Evolutionary conservation across 2,329 filamentous ascomycete genomes (phyloP).

Genomic region (Polytolypa hystricis): DNA sequence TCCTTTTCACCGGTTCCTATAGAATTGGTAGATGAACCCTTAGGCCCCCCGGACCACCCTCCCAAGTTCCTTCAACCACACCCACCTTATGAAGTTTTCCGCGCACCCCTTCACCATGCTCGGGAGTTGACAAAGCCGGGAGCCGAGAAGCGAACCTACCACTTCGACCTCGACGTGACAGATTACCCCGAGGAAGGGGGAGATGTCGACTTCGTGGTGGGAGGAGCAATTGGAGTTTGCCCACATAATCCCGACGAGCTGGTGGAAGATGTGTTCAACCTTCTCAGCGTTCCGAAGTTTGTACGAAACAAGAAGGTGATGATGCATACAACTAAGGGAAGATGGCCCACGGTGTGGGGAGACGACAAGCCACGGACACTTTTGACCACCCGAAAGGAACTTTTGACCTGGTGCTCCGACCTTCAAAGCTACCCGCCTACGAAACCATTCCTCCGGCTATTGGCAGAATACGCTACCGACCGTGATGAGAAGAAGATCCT

Average conservation of each 20-base stretch:
- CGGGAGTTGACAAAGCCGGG: conserved; percentile 79
- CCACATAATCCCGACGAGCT: conserved; percentile 68
- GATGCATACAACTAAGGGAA: conserved; percentile 65
- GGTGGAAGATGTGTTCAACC: conserved; percentile 75
- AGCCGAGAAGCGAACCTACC: conserved; percentile 92
- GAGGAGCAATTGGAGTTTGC: conserved; percentile 86
- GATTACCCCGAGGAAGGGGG: conserved; percentile 78
- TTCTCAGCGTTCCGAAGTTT: conserved; percentile 68
- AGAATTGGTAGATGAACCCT: conserved; percentile 22
- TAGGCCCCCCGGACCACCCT: conserved; percentile 49
- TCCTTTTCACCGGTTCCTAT: conserved; percentile 43
- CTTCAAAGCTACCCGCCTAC: conserved; percentile 86
- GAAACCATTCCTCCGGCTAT: conserved; percentile 70
- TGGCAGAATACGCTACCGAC: conserved; percentile 74
- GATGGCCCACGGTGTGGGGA: conserved; percentile 98
- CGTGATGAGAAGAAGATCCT: conserved; percentile 82
- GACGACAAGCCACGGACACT: conserved; percentile 75
- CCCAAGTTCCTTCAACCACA: conserved; percentile 89
- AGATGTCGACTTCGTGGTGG: conserved; percentile 84
- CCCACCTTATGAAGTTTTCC: conserved; percentile 82
- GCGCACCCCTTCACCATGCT: conserved; percentile 73
- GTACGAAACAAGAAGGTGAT: conserved; percentile 74
- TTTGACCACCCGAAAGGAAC: conserved; percentile 77
- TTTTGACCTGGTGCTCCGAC: conserved; percentile 94
- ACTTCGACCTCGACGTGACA: conserved; percentile 94